Evolutionary conservation across 768 basidiomycete genomes (phyloP).

Genomic region (Holtermannia corniformis): DNA sequence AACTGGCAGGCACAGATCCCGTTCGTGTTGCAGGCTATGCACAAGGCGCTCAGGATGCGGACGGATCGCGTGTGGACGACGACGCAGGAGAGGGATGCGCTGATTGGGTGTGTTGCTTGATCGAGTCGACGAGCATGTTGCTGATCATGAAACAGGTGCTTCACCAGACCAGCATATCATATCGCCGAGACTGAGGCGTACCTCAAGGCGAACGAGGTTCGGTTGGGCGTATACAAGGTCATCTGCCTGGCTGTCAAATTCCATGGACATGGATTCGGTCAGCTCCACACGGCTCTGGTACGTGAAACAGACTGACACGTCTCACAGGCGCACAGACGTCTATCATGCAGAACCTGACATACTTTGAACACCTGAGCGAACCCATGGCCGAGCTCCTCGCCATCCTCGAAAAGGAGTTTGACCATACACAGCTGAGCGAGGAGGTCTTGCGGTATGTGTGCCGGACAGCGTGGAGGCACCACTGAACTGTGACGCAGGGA

Average conservation of each 20-base stretch:
- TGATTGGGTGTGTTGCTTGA: constrained; percentile 59
- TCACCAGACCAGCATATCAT: constrained; percentile 79
- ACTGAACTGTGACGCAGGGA: constrained; percentile 48
- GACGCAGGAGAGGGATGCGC: constrained; percentile 71
- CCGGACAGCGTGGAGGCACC: constrained; percentile 22
- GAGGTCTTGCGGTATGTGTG: constrained; percentile 58
- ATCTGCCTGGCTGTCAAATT: constrained; percentile 87
- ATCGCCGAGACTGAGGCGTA: constrained; percentile 75
- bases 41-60: constrained; percentile 58
- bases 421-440: constrained; percentile 78
- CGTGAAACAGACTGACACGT: neutral
- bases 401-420: constrained; percentile 71
- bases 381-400: constrained; percentile 85
- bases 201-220: constrained; percentile 70
- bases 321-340: constrained; percentile 62
- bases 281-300: too few species aligned
- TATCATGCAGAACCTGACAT: constrained; percentile 85
- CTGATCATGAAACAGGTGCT: too few species aligned
- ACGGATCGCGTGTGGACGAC: constrained; percentile 83
- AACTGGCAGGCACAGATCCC: constrained; percentile 47
- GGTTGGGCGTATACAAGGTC: constrained; percentile 69
- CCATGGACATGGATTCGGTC: constrained; percentile 67
- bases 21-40: constrained; percentile 53
- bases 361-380: constrained; percentile 88
- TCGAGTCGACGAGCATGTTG: neutral